Evolutionary conservation across 192 early-diverging fungal species (phyloP), one percentile per base, ranked within the genome.

Genomic region (Martensiomyces pterosporus): DNA sequence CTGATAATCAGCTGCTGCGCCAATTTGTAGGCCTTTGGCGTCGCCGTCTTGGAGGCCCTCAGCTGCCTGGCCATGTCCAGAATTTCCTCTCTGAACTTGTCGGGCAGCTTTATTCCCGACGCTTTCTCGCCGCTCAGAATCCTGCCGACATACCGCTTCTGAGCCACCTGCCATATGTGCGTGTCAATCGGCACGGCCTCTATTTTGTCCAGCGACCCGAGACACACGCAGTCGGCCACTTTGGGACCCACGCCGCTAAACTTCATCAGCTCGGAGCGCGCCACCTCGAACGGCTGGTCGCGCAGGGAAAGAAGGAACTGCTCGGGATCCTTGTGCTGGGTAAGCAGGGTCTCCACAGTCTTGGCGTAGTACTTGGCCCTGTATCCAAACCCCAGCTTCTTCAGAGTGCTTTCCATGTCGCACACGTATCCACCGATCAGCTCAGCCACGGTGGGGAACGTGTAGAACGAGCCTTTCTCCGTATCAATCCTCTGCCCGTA

Each of bases 121-220:
- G 19, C 25, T 15, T 36, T 35, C 15, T 8, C n/a, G 24, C 24
- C 29, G 24, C 24, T 38, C 19, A 41, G 27, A 18, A 56, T 29
- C 9, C 55, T 42, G 13, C 40, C 35, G 2, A 66, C 89, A 79
- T 95, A 97, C 33, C 93, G 83, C 22, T 85, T 73, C 17, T 78
- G 51, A 1, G 91, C 96, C 33, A 98, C 93, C 64, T 95, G 88
- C 90, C 92, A 93, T 0, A 99, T 92, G 57, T 99, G 96, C 1
- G 92, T 94, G 49, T 99, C 96, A 0, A 99, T 84, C 0, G 92
- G 92, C 16, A 91, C 85, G 0, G 83, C 80, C 9, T 82, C 78
- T 0, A 58, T 52, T 43, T 94, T 92, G 69, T 96, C 92, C 37
- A 99, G 68, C 4, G 87, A 85, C 89, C 93, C 92, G 34, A 99